These are phyloP conservation scores for Pleoardoris graminearum DNA, from an alignment of 2,329 filamentous ascomycete species.

Conservation along the genomic window DNA sequence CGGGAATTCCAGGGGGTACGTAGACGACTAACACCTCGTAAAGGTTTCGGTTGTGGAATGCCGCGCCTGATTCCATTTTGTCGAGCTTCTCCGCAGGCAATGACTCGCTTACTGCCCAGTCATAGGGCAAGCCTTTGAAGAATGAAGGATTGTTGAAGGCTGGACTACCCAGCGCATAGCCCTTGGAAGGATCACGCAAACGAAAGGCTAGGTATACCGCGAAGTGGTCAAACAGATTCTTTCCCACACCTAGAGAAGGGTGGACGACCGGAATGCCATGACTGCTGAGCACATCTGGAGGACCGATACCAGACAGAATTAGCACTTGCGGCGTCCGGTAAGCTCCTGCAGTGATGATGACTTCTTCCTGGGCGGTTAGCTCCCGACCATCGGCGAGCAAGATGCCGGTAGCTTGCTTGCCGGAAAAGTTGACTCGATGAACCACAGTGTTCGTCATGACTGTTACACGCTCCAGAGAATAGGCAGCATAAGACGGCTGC, in stretches of 20 bases:
- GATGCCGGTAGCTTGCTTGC: conserved; percentile 6
- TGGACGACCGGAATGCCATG: conserved; percentile 12
- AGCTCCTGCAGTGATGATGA: conserved; percentile 61
- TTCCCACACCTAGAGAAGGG: conserved; percentile 17
- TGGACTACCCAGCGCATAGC: conserved; percentile 4
- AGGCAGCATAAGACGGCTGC: conserved; percentile 11
- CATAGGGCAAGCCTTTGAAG: conserved; percentile 9
- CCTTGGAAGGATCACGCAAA: conserved; percentile 5
- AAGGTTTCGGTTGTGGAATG: neutral
- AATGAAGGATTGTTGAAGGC: conserved; percentile 2
- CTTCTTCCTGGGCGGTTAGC: conserved; percentile 45
- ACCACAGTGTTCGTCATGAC: conserved; percentile 6
- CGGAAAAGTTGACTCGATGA: conserved; percentile 6
- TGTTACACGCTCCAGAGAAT: conserved; percentile 9
- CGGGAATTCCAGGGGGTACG: conserved; percentile 13
- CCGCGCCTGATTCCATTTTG: conserved; percentile 1
- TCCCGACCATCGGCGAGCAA: neutral
- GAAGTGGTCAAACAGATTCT: conserved; percentile 20
- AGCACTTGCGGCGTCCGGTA: conserved; percentile 60
- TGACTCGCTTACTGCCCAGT: conserved; percentile 9
- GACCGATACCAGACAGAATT: conserved; percentile 23
- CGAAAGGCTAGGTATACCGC: conserved; percentile 9
- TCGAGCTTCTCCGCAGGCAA: neutral
- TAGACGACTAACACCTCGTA: conserved; percentile 10
- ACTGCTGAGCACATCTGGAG: conserved; percentile 9